Evolutionary conservation across 768 basidiomycete species (phyloP), one percentile per base, ranked within the genome.

Genomic region (Inosperma sp.): DNA sequence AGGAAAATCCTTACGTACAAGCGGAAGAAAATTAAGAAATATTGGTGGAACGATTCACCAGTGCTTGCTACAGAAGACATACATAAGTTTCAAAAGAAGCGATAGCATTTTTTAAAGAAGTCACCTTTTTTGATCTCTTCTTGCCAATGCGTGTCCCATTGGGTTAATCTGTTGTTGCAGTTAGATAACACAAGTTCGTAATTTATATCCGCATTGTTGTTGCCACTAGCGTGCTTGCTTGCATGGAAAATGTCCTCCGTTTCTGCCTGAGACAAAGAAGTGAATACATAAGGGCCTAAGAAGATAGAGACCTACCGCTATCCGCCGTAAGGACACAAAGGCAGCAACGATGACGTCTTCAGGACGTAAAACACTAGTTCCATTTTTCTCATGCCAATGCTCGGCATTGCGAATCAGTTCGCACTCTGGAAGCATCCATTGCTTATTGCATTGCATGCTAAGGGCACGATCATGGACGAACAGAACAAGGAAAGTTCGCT

Each of bases 351-450:
- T 78, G 41, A 89, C 88, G 61, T 93, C 89, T 66, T 91, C 88
- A 7, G 85, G 85, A 39, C 88, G 83, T 37, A 66, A 53, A 33
- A 70, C 64, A 27, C 75, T 66, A 35, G 22, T 17, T 45, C 76
- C 77, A 40, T 77, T 76, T 31, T 75, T 74, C 62, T 81, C 76
- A 62, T 90, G 88, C 89, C 90, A 93, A 19, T 72, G 76, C 30
- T 65, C 68, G 4, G 85, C 78, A 59, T 86, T 76, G 53, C 84
- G 76, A 52, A 91, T 78, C 51, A 90, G 75, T 48, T 90, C 87
- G 61, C 88, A 86, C 71, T 91, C 89, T 7, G 86, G 87, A 16
- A 93, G 76, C 90, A 92, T 92, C 88, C 88, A 91, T 53, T 81
- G 82, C 35, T 86, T 75, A 41, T 89, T 90, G 2, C 89, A 91